phyloP scores from a whole-genome alignment of 202 grass and related monocot genomes.

The Brachypodium distachyon region DNA sequence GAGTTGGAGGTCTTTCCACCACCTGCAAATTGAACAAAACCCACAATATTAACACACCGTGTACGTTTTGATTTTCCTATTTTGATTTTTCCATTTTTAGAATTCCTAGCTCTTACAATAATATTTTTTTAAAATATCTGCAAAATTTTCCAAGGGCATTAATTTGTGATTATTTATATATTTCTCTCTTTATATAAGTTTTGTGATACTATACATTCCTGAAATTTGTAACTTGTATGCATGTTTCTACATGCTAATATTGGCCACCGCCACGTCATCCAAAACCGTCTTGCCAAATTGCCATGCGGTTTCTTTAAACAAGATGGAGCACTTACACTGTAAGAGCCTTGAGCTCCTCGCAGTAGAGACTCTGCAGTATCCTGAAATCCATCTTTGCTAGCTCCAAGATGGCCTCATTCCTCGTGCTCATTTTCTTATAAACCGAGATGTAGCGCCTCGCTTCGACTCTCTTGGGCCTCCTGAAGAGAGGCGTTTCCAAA shows the following conservation, averaged over 20 bases:
- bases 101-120: no score
- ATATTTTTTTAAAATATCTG: no score
- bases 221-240: no score
- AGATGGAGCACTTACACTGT: conserved; percentile 10
- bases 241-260: no score
- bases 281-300: neutral
- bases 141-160: no score
- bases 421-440: conserved; percentile 4
- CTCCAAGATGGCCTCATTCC: conserved; percentile 18
- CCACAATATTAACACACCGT: neutral
- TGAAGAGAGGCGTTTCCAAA: conserved; percentile 3
- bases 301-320: neutral
- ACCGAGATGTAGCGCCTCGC: conserved; percentile 26
- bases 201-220: no score
- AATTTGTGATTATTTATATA: no score
- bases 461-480: conserved; percentile 33
- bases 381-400: conserved; percentile 48
- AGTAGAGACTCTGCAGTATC: conserved; percentile 32
- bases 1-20: conserved; percentile 38
- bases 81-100: no score
- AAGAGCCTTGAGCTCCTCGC: conserved; percentile 25
- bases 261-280: no score
- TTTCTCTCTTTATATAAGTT: no score
- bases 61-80: no score
- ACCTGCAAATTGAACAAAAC: neutral